Percentiles rank a stretch among this genome's conserved stretches.
Evolutionary conservation across 2,329 filamentous ascomycete genomes (phyloP).

Genomic region (Sordariomycetes sp.): DNA sequence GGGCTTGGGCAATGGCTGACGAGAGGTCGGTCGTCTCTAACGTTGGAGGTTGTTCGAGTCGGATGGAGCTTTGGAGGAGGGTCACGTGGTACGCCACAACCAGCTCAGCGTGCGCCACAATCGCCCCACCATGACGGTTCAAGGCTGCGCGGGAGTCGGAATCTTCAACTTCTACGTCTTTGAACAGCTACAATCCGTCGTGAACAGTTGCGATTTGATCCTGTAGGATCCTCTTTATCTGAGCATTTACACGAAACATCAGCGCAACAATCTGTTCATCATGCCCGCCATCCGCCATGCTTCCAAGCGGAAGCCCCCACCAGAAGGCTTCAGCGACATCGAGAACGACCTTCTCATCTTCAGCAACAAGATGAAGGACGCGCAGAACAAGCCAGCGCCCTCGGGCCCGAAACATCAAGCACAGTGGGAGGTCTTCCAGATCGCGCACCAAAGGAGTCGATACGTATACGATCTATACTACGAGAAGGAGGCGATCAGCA

Average conservation of each 20-base stretch:
- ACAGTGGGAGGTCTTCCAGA: slow-evolving; percentile 96
- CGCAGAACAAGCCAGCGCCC: slow-evolving; percentile 78
- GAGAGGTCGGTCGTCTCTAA: neutral
- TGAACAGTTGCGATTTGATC: no score
- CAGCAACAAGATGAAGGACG: slow-evolving; percentile 88
- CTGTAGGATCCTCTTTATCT: no score
- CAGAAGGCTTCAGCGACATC: slow-evolving; percentile 80
- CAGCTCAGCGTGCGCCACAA: slow-evolving; percentile 1
- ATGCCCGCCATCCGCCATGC: slow-evolving; percentile 75
- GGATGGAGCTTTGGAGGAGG: neutral
- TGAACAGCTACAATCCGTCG: no score
- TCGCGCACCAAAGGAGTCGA: slow-evolving; percentile 80
- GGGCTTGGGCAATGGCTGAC: slow-evolving; percentile 3
- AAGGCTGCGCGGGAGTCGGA: no score
- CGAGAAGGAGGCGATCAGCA: slow-evolving; percentile 91
- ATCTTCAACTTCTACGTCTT: no score
- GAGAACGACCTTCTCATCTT: slow-evolving; percentile 81
- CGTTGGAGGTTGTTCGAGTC: slow-evolving; percentile 2
- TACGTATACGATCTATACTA: slow-evolving; percentile 99
- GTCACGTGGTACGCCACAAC: slow-evolving; percentile 1
- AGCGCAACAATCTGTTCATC: neutral
- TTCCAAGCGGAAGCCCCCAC: slow-evolving; percentile 72
- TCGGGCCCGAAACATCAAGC: slow-evolving; percentile 80
- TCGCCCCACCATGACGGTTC: no score
- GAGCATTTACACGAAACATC: no score